These are phyloP conservation scores for Monosporozyma servazzii DNA, from an alignment of 805 yeast genomes.

Conservation along the genomic window DNA sequence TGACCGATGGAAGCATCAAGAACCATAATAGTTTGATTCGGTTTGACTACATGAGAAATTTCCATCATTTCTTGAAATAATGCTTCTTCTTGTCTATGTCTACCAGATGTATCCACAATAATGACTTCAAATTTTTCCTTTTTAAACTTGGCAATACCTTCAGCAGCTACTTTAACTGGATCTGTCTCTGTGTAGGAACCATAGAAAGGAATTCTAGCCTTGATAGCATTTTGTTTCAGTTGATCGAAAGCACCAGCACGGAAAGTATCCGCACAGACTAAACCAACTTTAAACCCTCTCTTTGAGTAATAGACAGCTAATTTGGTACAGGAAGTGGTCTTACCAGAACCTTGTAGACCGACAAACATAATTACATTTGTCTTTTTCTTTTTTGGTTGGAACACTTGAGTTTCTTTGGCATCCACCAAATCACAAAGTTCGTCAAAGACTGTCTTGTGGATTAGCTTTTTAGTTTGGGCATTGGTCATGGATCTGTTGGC, in stretches of 20 bases:
- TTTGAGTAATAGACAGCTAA: constrained; percentile 89
- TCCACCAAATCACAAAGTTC: constrained; percentile 84
- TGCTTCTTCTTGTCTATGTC: constrained; percentile 91
- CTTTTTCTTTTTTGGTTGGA: constrained; percentile 78
- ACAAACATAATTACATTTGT: constrained; percentile 89
- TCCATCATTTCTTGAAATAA: constrained; percentile 92
- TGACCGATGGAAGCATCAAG: constrained; percentile 96
- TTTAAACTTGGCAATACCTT: constrained; percentile 86
- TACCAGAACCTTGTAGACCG: constrained; percentile 98
- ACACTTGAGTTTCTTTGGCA: constrained; percentile 41
- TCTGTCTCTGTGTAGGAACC: constrained; percentile 95
- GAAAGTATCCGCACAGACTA: constrained; percentile 98
- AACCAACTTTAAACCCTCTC: constrained; percentile 88
- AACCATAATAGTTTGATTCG: constrained; percentile 96
- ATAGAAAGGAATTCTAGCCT: constrained; percentile 86
- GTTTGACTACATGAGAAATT: constrained; percentile 76
- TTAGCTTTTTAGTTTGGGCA: constrained; percentile 63
- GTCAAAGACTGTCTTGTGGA: constrained; percentile 90
- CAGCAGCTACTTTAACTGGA: constrained; percentile 84
- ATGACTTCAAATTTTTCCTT: constrained; percentile 87
- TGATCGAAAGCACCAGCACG: constrained; percentile 99
- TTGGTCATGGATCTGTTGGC: constrained; percentile 12
- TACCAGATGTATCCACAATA: constrained; percentile 95
- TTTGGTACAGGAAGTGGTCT: constrained; percentile 95
- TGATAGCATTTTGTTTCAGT: constrained; percentile 92